Percentiles rank a stretch among this genome's conserved stretches.
These are phyloP conservation scores for Panicum miliaceum DNA, from an alignment of 176 grass and related monocot genomes.

Conservation along the genomic window DNA sequence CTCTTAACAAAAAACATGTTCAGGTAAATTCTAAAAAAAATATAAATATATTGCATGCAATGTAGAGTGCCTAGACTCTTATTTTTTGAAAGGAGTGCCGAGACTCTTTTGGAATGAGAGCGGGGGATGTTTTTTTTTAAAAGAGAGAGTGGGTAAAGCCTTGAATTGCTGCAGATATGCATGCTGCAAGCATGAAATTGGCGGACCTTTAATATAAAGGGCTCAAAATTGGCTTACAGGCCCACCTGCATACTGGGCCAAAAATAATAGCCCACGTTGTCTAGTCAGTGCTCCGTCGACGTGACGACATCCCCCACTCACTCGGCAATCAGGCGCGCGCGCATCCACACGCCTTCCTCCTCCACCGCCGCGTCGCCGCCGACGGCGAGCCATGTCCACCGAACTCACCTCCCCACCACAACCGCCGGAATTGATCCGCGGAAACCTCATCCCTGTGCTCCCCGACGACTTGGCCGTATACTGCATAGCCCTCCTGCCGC, in stretches of 20 bases:
- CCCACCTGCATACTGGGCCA: background rate
- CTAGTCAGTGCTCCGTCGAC: background rate
- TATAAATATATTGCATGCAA: no score
- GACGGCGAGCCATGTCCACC: constrained; percentile 44
- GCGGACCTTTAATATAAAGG: background rate
- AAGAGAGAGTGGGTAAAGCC: no score
- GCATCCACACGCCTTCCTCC: background rate
- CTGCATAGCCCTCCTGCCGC: constrained; percentile 74
- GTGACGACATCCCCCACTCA: background rate
- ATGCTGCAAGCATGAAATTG: background rate
- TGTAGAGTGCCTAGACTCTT: no score
- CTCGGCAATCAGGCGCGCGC: background rate
- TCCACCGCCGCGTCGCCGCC: constrained; percentile 11
- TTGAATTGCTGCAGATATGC: no score
- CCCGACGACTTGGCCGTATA: constrained; percentile 74
- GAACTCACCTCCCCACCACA: background rate
- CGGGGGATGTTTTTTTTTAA: no score
- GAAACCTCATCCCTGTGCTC: constrained; percentile 67
- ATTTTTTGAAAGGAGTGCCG: no score
- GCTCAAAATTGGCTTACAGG: background rate
- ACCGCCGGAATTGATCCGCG: constrained; percentile 21
- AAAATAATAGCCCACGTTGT: background rate
- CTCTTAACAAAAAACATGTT: no score
- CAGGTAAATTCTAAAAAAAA: no score
- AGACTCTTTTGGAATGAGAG: no score